Evolutionary conservation across 2,329 filamentous ascomycete genomes (phyloP).

Genomic region (Diatrype stigma): DNA sequence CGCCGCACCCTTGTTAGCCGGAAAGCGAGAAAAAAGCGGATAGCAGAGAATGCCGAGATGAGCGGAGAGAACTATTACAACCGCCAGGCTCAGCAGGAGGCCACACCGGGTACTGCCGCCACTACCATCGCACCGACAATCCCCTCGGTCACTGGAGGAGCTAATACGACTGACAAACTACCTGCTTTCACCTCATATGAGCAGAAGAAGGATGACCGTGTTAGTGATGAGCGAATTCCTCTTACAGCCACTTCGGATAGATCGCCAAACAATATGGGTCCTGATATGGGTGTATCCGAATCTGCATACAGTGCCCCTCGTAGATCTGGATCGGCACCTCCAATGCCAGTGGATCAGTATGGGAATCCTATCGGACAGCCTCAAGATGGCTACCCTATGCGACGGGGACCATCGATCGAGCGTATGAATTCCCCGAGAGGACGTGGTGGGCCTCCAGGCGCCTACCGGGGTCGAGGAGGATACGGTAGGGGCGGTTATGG

Average conservation of each 20-base stretch:
- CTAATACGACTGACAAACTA: slow-evolving; percentile 42
- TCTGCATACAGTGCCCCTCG: slow-evolving; percentile 31
- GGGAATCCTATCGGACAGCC: slow-evolving; percentile 51
- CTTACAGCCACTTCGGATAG: slow-evolving; percentile 61
- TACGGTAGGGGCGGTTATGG: slow-evolving; percentile 41
- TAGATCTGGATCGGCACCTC: slow-evolving; percentile 36
- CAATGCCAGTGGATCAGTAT: slow-evolving; percentile 53
- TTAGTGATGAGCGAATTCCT: slow-evolving; percentile 67
- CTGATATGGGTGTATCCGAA: slow-evolving; percentile 35
- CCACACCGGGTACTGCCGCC: slow-evolving; percentile 32
- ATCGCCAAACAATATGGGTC: slow-evolving; percentile 42
- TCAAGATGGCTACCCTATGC: slow-evolving; percentile 42
- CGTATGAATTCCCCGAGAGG: slow-evolving; percentile 46
- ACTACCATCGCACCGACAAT: slow-evolving; percentile 53
- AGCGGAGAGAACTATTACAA: slow-evolving; percentile 90
- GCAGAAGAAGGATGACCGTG: slow-evolving; percentile 51
- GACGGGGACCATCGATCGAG: slow-evolving; percentile 42
- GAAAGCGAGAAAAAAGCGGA: slow-evolving; percentile 88
- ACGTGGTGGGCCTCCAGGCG: slow-evolving; percentile 45
- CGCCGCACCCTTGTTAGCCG: slow-evolving; percentile 84
- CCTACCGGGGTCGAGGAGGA: slow-evolving; percentile 50
- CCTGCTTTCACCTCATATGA: slow-evolving; percentile 64
- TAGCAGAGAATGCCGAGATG: slow-evolving; percentile 95
- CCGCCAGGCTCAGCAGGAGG: slow-evolving; percentile 55
- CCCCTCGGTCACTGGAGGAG: slow-evolving; percentile 52